Percentiles rank a stretch among this genome's conserved stretches.
Evolutionary conservation across 2,329 filamentous ascomycete genomes (phyloP).

Genomic region (Decorospora gaudefroyi): DNA sequence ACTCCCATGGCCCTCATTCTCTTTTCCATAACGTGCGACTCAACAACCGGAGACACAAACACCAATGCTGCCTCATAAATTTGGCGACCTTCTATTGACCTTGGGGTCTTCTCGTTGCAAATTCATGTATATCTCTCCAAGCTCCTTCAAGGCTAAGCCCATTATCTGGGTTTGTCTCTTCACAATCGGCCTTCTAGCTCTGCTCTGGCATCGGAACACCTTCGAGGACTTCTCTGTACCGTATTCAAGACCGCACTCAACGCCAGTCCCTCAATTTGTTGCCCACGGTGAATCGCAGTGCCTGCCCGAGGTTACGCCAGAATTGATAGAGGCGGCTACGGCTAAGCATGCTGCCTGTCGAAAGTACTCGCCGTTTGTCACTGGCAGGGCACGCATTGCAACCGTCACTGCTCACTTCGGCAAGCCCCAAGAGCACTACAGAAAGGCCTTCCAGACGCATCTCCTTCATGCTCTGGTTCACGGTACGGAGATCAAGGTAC

Average conservation of each 20-base stretch:
- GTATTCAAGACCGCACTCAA: constrained; percentile 11
- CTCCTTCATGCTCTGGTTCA: constrained; percentile 37
- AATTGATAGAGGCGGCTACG: constrained; percentile 17
- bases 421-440: constrained; percentile 45
- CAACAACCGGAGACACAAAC: too few relatives aligned
- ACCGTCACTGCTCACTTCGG: constrained; percentile 50
- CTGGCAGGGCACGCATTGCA: constrained; percentile 33
- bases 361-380: constrained; percentile 21
- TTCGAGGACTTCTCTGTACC: constrained; percentile 11
- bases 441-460: constrained; percentile 50
- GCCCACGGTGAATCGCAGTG: constrained; percentile 22
- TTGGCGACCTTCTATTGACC: background rate
- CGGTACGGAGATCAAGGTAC: constrained; percentile 50
- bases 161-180: constrained; percentile 11
- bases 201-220: constrained; percentile 12
- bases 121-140: constrained; percentile 1
- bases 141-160: constrained; percentile 2
- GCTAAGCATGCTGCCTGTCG: constrained; percentile 22
- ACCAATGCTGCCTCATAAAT: too few relatives aligned
- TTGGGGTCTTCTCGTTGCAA: background rate
- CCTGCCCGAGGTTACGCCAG: constrained; percentile 15
- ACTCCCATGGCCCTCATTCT: too few relatives aligned
- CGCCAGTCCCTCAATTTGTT: constrained; percentile 16
- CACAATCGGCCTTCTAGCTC: constrained; percentile 6
- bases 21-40: too few relatives aligned